Base-by-base conservation (phyloP, 352 stramenopile genomes). In the Globisporangium solare region DNA sequence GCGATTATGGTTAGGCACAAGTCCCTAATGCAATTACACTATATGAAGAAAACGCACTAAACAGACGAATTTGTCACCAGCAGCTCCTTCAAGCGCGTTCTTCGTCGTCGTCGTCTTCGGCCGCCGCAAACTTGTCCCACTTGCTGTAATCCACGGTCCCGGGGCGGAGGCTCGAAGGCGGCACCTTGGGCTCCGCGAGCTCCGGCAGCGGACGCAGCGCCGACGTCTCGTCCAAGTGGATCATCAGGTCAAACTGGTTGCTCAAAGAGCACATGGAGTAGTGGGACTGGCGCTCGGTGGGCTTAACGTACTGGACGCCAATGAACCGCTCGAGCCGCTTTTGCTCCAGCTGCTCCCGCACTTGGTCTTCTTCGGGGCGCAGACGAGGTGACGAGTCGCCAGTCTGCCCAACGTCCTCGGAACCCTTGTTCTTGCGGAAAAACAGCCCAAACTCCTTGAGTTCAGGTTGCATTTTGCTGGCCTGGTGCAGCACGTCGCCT, bases 291-390 rank as follows among this genome's bases (percentile, higher is more conserved):
- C 59, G 64, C 49, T 75, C 67, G 7, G 21, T 65, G 2, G 63
- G 41, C 41, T 63, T 63, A 32, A 65, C 20, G 51, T 72, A 75
- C 55, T 71, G 64, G 13, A 75, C 67, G 18, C 67, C 67, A 8
- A 75, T 39, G 27, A 71, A 75, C 15, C 67, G 64, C 55, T 75
- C 63, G 2, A 65, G 49, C 3, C 56, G 67, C 35, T 64, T 52
- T 5, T n/a, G 8, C 21, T 52, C 18, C 56, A 70, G 21, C 11
- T 54, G 18, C 2, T 47, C 14, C 15, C 57, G 31, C 15, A 59
- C 63, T 0, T 7, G 18, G 14, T 59, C 42, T 32, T 50, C 53
- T 2, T 21, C n/a, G 3, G 41, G 35, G 15, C 46, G 27, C 4
- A 35, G 27, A 35, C 27, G 27, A 35, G 7, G 27, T 35, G 27